These are phyloP conservation scores for Aspergillus nanangensis DNA, from an alignment of 495 filamentous ascomycete genomes.

Conservation along the genomic window DNA sequence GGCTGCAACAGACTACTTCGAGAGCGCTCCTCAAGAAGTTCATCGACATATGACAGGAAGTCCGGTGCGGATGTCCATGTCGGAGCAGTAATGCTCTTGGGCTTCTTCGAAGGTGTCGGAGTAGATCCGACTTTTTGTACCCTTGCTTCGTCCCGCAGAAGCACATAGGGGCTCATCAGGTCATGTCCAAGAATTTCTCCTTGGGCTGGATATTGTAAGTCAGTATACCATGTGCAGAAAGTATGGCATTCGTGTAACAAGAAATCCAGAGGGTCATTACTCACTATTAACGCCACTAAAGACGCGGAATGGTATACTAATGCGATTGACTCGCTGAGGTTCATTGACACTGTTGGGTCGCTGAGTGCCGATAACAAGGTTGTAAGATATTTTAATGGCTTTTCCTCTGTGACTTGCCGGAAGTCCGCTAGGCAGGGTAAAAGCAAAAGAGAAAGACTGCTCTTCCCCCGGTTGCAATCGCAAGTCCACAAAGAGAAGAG, in stretches of 20 bases:
- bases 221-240: neutral
- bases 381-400: constrained; percentile 91
- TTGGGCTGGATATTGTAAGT: constrained; percentile 40
- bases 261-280: neutral
- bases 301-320: constrained; percentile 92
- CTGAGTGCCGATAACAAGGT: constrained; percentile 88
- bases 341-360: constrained; percentile 70
- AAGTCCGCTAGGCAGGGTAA: constrained; percentile 77
- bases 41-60: constrained; percentile 75
- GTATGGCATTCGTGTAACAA: neutral
- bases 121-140: constrained; percentile 29
- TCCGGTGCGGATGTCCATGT: constrained; percentile 46
- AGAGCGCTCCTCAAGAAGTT: constrained; percentile 61
- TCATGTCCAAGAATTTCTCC: constrained; percentile 77
- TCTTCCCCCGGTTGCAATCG: constrained; percentile 85
- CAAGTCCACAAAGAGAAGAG: constrained; percentile 92
- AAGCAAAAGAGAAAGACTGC: constrained; percentile 78
- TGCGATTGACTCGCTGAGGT: constrained; percentile 78
- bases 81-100: constrained; percentile 34
- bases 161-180: constrained; percentile 87
- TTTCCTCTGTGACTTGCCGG: constrained; percentile 89
- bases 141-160: constrained; percentile 78
- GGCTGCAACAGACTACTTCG: constrained; percentile 50
- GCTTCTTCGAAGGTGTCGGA: constrained; percentile 19
- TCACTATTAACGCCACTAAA: constrained; percentile 80